Evolutionary conservation across 306 rosid genomes (phyloP).

Genomic region (Prunus dulcis): DNA sequence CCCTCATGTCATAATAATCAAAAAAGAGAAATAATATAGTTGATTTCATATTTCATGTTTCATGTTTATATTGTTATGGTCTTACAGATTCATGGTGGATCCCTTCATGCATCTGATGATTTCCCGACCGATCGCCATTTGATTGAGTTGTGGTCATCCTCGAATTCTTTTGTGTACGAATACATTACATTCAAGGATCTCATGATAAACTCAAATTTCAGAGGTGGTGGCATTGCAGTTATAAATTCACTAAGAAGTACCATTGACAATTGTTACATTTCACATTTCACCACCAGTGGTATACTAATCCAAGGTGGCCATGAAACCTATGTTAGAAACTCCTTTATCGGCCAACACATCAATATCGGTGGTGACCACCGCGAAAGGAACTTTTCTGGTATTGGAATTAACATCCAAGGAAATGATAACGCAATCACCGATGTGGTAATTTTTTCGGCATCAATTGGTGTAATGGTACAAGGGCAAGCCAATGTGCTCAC

Average conservation of each 20-base stretch:
- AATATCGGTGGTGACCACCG: conserved; percentile 30
- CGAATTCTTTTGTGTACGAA: conserved; percentile 21
- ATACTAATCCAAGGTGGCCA: conserved; percentile 33
- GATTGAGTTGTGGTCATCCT: conserved; percentile 29
- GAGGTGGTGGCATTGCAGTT: conserved; percentile 44
- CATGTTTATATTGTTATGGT: not conserved
- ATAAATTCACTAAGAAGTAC: conserved; percentile 32
- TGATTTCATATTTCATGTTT: not conserved
- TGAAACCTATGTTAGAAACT: conserved; percentile 36
- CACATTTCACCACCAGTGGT: conserved; percentile 34
- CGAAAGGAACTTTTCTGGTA: conserved; percentile 35
- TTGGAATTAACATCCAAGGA: conserved; percentile 35
- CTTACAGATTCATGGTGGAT: conserved; percentile 42
- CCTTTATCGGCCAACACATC: conserved; percentile 41
- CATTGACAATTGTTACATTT: conserved; percentile 42
- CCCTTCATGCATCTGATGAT: conserved; percentile 32
- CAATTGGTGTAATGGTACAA: conserved; percentile 32
- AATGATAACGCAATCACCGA: conserved; percentile 37
- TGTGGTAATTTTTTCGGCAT: conserved; percentile 38
- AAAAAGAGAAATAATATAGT: not conserved
- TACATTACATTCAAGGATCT: conserved; percentile 43
- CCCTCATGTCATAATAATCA: too few relatives aligned
- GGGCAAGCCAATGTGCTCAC: conserved; percentile 40
- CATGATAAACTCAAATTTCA: conserved; percentile 36
- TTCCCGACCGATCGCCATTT: conserved; percentile 31